phyloP scores from a whole-genome alignment of 768 basidiomycete species.

The Bullera alba region DNA sequence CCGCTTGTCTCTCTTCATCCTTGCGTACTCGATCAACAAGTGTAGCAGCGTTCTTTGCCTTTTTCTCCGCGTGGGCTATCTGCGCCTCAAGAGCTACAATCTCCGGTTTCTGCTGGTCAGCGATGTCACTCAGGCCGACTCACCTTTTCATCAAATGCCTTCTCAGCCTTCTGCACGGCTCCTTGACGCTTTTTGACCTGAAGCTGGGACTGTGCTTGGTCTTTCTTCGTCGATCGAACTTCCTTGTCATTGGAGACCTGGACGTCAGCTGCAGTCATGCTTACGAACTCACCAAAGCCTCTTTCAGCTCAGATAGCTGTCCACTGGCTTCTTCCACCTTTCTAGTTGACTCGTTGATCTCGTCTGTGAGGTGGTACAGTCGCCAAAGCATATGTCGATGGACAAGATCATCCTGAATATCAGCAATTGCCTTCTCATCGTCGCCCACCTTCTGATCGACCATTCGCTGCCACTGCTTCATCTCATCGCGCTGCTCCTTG shows the following conservation, averaged over 20 bases:
- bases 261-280: not conserved
- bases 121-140: conserved; percentile 14
- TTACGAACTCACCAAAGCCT: conserved; percentile 53
- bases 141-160: conserved; percentile 75
- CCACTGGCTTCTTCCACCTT: conserved; percentile 67
- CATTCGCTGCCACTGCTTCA: conserved; percentile 74
- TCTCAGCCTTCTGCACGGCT: conserved; percentile 83
- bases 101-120: conserved; percentile 62
- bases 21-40: conserved; percentile 60
- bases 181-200: conserved; percentile 76
- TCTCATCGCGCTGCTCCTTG: conserved; percentile 92
- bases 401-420: conserved; percentile 69
- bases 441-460: conserved; percentile 62
- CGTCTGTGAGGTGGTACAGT: conserved; percentile 79
- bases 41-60: conserved; percentile 62
- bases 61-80: conserved; percentile 75
- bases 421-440: not conserved
- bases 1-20: conserved; percentile 49
- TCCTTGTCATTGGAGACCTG: conserved; percentile 55
- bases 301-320: conserved; percentile 60
- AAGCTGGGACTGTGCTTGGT: conserved; percentile 70
- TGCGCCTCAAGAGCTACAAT: conserved; percentile 77
- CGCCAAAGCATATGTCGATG: conserved; percentile 77
- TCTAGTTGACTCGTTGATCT: conserved; percentile 64
- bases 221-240: conserved; percentile 65